Evolutionary conservation across 352 stramenopile genomes (phyloP), one percentile per base, ranked within the genome.

Genomic region (Discostella stelligera): DNA sequence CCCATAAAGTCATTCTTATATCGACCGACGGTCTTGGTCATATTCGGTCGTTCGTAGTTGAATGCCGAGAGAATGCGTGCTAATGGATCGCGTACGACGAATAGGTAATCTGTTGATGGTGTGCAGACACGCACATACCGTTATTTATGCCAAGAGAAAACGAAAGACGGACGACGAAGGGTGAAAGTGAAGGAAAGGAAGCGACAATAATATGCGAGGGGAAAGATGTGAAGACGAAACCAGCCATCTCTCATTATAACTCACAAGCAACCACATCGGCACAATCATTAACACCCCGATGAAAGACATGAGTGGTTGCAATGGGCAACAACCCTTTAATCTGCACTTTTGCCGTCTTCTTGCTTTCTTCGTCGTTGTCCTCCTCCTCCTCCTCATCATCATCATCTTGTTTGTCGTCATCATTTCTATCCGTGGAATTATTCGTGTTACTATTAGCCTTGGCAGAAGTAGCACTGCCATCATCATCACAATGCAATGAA

Each of bases 231-330:
- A 10, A 46, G 14, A 48, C 14, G 16, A n/a, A n/a, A 41, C 9
- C 2, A 44, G 37, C 7, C 2, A 44, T 44, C 37, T 44, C 7
- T 11, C 7, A 44, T 11, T 8, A 14, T 14, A 14, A 61, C 53
- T 61, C 25, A 61, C 53, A 82, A 59, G 55, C 65, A 30, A 44
- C 53, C 54, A 74, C 50, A 16, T 82, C 56, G 16, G 55, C 18
- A 50, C 74, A 82, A 61, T 82, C 74, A 53, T 82, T 63, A 10
- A 82, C 62, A n/a, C 67, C 68, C 48, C 63, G 48, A 66, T 82
- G 74, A 49, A 77, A 77, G 16, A 39, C 25, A 66, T 82, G 74
- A 41, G 74, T 74, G 21, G 74, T 74, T 25, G 64, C 25, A 32
- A 71, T 65, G 9, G 74, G 67, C 20, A 82, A 30, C 37, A 82